Evolutionary conservation across 805 yeast genomes (phyloP), one percentile per base, ranked within the genome.

Genomic region (Peterozyma toletana): DNA sequence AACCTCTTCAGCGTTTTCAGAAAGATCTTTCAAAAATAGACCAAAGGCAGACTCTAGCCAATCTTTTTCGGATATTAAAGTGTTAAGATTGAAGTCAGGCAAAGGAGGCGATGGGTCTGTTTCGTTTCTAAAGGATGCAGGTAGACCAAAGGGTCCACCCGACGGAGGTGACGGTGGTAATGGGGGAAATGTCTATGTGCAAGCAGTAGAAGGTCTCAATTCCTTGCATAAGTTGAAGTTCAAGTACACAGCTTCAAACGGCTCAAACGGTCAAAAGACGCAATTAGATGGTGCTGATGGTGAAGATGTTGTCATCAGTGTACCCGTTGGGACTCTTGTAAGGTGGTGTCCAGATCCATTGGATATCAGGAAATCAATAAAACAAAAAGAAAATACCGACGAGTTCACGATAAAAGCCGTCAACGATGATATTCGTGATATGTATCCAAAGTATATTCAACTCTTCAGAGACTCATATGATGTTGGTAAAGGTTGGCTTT

Each of bases 91-190:
- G 9, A 58, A 65, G 3, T 78, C 95, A 27, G 99, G 99, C 0
- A 70, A 66, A 35, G 99, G 99, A 16, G 99, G 99, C 2, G 71
- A 83, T 57, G 99, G 99, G 6, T 70, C 77, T 30, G 83, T 88
- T 0, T 84, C 97, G 0, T 93, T 93, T 62, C 75, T 82, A 47
- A 70, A 96, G 50, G 98, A 88, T 52, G 86, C 96, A 3, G 86
- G 89, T 35, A 65, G 86, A 37, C 72, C 96, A 0, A 72, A 74
- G 15, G 99, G 99, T 0, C 98, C 99, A 0, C 96, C 99, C 0
- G 95, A 90, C 61, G 99, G 99, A n/a, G 99, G 99, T 9, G 97
- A 93, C 64, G 99, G 99, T 30, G 99, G 98, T 4, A 67, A 71
- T 48, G 99, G 99, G 17, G 99, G 99, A 2, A 73, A 82, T 42